Evolutionary conservation across 2,329 filamentous ascomycete genomes (phyloP).

Genomic region (Samsoniella hepiali): DNA sequence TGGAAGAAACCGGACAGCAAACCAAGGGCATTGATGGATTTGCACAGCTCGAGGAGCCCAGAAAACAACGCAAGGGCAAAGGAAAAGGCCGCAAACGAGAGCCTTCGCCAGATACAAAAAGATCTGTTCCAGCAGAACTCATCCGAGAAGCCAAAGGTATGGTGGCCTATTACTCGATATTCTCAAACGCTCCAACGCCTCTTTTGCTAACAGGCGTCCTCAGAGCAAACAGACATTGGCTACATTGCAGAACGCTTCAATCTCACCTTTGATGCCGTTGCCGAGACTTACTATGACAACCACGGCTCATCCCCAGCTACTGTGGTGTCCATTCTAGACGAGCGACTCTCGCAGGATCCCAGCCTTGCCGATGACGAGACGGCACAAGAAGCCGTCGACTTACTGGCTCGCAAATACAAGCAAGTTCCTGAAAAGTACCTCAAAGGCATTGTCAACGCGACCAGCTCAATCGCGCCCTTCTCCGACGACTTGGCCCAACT

Average conservation of each 20-base stretch:
- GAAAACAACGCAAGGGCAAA: slow-evolving; percentile 37
- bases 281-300: slow-evolving; percentile 38
- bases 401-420: slow-evolving; percentile 37
- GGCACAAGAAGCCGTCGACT: slow-evolving; percentile 24
- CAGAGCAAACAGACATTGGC: slow-evolving; percentile 39
- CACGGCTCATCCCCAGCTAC: slow-evolving; percentile 39
- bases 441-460: slow-evolving; percentile 40
- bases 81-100: slow-evolving; percentile 29
- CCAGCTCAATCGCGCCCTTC: slow-evolving; percentile 32
- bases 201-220: neutral
- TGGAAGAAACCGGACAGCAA: slow-evolving; percentile 63
- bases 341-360: slow-evolving; percentile 36
- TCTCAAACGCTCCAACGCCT: neutral
- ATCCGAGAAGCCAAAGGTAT: slow-evolving; percentile 31
- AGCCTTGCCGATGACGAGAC: slow-evolving; percentile 31
- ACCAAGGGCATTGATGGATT: slow-evolving; percentile 83
- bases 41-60: slow-evolving; percentile 48
- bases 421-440: slow-evolving; percentile 45
- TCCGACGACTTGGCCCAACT: slow-evolving; percentile 41
- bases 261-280: slow-evolving; percentile 40
- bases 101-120: slow-evolving; percentile 21
- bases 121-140: slow-evolving; percentile 21
- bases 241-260: slow-evolving; percentile 44
- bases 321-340: slow-evolving; percentile 41
- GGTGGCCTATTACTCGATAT: slow-evolving; percentile 18